Evolutionary conservation across 2,329 filamentous ascomycete genomes (phyloP).

Genomic region (Talaromyces islandicus): DNA sequence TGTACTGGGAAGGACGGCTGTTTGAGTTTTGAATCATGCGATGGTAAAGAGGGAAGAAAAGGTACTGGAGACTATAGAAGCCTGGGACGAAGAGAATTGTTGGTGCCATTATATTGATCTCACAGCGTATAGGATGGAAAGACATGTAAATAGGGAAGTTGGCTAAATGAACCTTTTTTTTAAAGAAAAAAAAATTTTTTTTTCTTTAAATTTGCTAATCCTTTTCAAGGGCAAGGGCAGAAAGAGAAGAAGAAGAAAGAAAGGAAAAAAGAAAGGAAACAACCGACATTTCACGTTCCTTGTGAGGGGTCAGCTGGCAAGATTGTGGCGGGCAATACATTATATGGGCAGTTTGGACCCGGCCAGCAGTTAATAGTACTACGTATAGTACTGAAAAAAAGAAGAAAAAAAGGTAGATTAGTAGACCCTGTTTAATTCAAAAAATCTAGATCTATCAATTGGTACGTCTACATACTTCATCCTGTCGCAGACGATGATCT

Average conservation of each 20-base stretch:
- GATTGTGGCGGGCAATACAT: background rate
- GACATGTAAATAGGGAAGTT: background rate
- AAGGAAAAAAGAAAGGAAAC: too few relatives aligned
- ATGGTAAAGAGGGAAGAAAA: background rate
- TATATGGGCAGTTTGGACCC: too few relatives aligned
- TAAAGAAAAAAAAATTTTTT: too few relatives aligned
- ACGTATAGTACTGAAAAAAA: too few relatives aligned
- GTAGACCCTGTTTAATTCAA: too few relatives aligned
- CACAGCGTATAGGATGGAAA: background rate
- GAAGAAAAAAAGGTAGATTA: too few relatives aligned
- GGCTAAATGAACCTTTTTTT: background rate
- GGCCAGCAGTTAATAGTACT: too few relatives aligned
- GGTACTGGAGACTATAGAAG: background rate
- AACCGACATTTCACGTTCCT: too few relatives aligned
- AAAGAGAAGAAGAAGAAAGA: background rate
- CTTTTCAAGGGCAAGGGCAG: background rate
- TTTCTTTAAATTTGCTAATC: background rate
- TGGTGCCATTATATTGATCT: background rate
- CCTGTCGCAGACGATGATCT: too few relatives aligned
- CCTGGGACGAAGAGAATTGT: slow-evolving; percentile 5
- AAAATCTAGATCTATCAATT: too few relatives aligned
- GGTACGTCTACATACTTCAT: too few relatives aligned
- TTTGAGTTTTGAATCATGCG: background rate
- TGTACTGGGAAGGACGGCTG: background rate
- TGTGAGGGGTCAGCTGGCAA: background rate